phyloP scores from a whole-genome alignment of 768 basidiomycete species.

The Rhodosporidiobolus sp. region DNA sequence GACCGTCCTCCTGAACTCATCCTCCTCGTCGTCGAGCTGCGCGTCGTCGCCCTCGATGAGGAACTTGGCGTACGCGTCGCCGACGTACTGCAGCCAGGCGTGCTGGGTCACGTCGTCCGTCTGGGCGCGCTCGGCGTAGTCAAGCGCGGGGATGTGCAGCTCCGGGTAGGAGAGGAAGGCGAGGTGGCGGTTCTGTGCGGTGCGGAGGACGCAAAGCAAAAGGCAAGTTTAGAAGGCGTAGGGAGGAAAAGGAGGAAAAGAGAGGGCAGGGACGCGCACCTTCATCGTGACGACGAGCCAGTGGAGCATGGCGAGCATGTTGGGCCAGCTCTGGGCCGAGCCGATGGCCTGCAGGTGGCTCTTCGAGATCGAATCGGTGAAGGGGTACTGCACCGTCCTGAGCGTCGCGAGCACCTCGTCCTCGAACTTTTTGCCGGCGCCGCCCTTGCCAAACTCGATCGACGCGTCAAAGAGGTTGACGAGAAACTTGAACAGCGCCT shows the following conservation, averaged over 20 bases:
- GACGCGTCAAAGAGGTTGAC: constrained; percentile 64
- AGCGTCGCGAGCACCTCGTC: constrained; percentile 78
- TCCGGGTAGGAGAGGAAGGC: constrained; percentile 39
- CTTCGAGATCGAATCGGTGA: constrained; percentile 69
- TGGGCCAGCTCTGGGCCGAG: constrained; percentile 87
- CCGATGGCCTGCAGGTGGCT: constrained; percentile 86
- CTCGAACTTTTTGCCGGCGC: constrained; percentile 59
- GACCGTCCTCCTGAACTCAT: constrained; percentile 12
- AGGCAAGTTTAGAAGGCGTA: background rate
- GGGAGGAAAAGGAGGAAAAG: background rate
- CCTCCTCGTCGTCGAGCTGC: constrained; percentile 52
- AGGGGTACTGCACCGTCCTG: constrained; percentile 76
- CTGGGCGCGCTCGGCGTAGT: constrained; percentile 42
- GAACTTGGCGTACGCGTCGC: constrained; percentile 61
- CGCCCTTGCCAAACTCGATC: constrained; percentile 48
- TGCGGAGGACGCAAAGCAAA: background rate
- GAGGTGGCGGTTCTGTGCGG: constrained; percentile 25
- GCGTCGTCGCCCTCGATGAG: constrained; percentile 59
- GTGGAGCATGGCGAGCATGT: constrained; percentile 78
- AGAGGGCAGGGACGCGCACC: constrained; percentile 51
- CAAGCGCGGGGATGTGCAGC: constrained; percentile 61
- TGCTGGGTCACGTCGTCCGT: constrained; percentile 34
- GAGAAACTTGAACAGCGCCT: constrained; percentile 76
- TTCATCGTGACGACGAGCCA: constrained; percentile 86
- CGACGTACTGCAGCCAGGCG: constrained; percentile 41